Evolutionary conservation across 768 basidiomycete species (phyloP), one percentile per base, ranked within the genome.

Genomic region (Tulasnella sp.): DNA sequence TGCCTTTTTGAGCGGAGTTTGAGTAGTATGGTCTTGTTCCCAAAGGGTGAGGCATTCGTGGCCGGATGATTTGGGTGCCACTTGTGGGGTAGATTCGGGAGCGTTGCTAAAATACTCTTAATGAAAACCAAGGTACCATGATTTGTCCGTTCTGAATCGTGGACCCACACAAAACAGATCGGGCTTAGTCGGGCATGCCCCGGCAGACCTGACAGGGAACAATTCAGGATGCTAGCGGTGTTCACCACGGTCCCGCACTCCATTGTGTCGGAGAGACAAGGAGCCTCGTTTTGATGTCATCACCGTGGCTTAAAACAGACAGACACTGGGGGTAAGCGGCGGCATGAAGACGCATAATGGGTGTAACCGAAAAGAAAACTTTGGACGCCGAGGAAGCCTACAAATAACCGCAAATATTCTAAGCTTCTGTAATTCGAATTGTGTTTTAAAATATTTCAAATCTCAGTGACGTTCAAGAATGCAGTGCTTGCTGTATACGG

Each of bases 261-360:
- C 64, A 69, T 37, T 37, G 28, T 37, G 64, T 69, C 64, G 64
- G 64, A 69, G 54, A 22, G 64, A 31, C 64, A 69, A 69, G 64
- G 64, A 69, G 16, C 64, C 6, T 69, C 64, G 34, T 69, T 69
- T 69, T 16, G 64, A 69, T 69, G 34, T 31, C 64, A 37, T 1
- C 31, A 11, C 64, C 31, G 64, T 69, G 64, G 31, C 64, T 69
- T 69, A 37, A 37, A 37, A 37, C 37, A 37, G 6, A 37, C 37
- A 37, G 37, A 37, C 37, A 37, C 37, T 6, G 37, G 37, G 2
- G 6, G 37, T 37, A 37, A 37, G 37, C 37, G 2, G 37, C 37
- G 37, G 37, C 37, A 6, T 37, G 37, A n/a, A n/a, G n/a, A n/a
- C n/a, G n/a, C n/a, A n/a, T 37, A 37, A 37, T 37, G 2, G 37